These are phyloP conservation scores for Candida freyschussii DNA, from an alignment of 1,139 yeast species.

Conservation along the genomic window DNA sequence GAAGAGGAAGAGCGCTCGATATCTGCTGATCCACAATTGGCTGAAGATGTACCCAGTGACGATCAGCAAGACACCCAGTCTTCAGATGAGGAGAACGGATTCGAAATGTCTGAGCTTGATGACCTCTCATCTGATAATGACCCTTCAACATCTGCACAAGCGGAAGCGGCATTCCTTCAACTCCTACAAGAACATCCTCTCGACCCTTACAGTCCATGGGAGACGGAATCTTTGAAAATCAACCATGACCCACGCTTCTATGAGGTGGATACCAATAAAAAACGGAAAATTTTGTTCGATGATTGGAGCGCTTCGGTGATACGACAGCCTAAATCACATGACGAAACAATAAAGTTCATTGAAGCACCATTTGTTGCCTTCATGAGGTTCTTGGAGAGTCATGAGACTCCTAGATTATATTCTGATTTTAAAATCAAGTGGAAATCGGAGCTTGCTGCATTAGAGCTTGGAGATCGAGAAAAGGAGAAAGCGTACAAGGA, in stretches of 20 bases:
- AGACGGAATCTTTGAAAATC: conserved; percentile 37
- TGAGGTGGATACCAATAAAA: conserved; percentile 31
- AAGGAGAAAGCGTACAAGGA: conserved; percentile 38
- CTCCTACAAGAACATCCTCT: conserved; percentile 29
- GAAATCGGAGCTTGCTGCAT: conserved; percentile 29
- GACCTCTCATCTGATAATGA: conserved; percentile 10
- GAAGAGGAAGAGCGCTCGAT: conserved; percentile 1
- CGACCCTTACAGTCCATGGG: conserved; percentile 45
- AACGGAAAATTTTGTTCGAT: conserved; percentile 36
- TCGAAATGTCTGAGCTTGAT: conserved; percentile 15
- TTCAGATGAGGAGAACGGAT: conserved; percentile 16
- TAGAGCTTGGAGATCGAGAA: conserved; percentile 33
- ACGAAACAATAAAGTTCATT: conserved; percentile 7
- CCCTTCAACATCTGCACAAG: conserved; percentile 10
- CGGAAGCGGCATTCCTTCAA: conserved; percentile 20
- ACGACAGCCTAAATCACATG: no score
- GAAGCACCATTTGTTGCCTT: conserved; percentile 26
- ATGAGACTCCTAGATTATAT: conserved; percentile 33
- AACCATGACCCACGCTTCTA: conserved; percentile 37
- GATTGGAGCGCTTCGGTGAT: conserved; percentile 32
- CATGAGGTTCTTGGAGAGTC: conserved; percentile 30
- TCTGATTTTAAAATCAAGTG: conserved; percentile 43
- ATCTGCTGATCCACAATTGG: conserved; percentile 2
- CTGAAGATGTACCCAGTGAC: conserved; percentile 1
- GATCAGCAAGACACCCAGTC: conserved; percentile 7